Evolutionary conservation across 805 yeast species (phyloP).

Genomic region (Cyberlindnera galapagoensis): DNA sequence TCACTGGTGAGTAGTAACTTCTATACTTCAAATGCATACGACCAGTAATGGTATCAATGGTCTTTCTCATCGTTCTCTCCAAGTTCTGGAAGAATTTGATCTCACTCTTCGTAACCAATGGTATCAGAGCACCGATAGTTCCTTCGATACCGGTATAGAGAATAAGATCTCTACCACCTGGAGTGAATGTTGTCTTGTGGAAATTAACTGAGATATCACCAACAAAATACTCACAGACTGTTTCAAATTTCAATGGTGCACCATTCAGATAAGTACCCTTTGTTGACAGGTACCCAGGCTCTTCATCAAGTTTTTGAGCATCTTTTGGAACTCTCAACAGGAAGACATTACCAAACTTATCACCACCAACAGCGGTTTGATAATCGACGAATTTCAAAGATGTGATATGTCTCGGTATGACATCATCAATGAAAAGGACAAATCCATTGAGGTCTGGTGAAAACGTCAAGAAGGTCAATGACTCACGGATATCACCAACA

Average conservation of each 20-base stretch:
- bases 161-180: slow-evolving; percentile 61
- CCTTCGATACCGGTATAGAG: slow-evolving; percentile 79
- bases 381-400: slow-evolving; percentile 56
- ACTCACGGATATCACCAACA: slow-evolving; percentile 66
- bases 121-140: slow-evolving; percentile 65
- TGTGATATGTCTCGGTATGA: slow-evolving; percentile 60
- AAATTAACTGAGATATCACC: slow-evolving; percentile 70
- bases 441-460: slow-evolving; percentile 44
- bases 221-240: slow-evolving; percentile 51
- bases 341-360: slow-evolving; percentile 77
- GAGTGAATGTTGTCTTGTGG: slow-evolving; percentile 42
- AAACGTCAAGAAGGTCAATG: slow-evolving; percentile 52
- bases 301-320: slow-evolving; percentile 42
- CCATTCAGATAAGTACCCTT: slow-evolving; percentile 38
- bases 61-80: slow-evolving; percentile 38
- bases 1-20: slow-evolving; percentile 76
- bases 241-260: slow-evolving; percentile 43
- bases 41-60: slow-evolving; percentile 34
- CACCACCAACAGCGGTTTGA: slow-evolving; percentile 77
- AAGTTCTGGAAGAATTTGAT: slow-evolving; percentile 49
- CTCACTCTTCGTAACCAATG: slow-evolving; percentile 59
- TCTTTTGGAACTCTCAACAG: slow-evolving; percentile 55
- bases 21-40: slow-evolving; percentile 65
- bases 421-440: slow-evolving; percentile 64
- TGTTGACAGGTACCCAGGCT: slow-evolving; percentile 32